Conservation (phyloP, 2,329 filamentous ascomycete genomes). For the Aspergillus uvarum region DNA sequence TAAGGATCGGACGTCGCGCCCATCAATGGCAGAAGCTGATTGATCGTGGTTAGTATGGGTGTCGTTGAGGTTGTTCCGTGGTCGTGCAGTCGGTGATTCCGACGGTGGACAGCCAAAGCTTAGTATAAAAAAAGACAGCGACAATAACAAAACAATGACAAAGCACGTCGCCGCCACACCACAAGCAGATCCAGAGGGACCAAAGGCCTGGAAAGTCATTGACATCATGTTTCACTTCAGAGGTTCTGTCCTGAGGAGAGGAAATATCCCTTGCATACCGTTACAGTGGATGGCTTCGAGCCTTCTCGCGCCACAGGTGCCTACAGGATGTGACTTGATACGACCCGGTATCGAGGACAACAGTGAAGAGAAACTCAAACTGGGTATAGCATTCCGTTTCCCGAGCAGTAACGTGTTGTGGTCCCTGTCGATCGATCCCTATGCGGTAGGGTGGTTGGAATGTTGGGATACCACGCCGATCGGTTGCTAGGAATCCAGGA, state of each 20-base stretch:
- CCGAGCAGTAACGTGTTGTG: too few relatives aligned
- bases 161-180: neutral
- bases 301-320: too few relatives aligned
- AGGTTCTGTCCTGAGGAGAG: neutral
- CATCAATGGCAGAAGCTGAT: slow-evolving; percentile 6
- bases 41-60: neutral
- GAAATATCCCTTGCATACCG: neutral
- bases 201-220: neutral
- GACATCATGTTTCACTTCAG: neutral
- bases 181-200: neutral
- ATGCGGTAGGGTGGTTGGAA: neutral
- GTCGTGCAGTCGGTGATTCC: neutral
- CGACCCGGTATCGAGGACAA: too few relatives aligned
- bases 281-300: neutral
- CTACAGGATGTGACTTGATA: too few relatives aligned
- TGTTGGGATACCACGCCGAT: slow-evolving; percentile 6
- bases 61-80: slow-evolving; percentile 1
- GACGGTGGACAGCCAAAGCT: neutral
- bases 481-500: slow-evolving; percentile 11
- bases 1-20: slow-evolving; percentile 15
- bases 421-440: neutral
- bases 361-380: too few relatives aligned
- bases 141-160: slow-evolving; percentile 15
- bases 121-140: slow-evolving; percentile 11
- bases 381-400: too few relatives aligned